These are phyloP conservation scores for Buddleja alternifolia DNA, from an alignment of 257 asterid genomes.

Conservation along the genomic window DNA sequence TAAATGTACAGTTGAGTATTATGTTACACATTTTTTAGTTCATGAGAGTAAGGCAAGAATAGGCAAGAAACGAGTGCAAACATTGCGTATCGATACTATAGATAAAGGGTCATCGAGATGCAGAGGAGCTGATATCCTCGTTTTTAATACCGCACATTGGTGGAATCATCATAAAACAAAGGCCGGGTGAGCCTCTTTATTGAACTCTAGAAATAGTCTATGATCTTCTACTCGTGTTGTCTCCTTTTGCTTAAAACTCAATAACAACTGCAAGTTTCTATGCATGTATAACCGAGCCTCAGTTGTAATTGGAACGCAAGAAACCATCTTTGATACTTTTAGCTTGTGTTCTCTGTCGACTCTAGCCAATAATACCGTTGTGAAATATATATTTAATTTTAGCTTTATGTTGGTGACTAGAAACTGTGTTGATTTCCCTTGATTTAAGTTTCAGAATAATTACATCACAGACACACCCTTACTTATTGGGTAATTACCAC, in stretches of 20 bases:
- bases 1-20: constrained; percentile 79
- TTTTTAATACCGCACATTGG: constrained; percentile 96
- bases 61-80: constrained; percentile 69
- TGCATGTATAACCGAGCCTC: not conserved
- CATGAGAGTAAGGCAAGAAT: constrained; percentile 84
- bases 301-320: not conserved
- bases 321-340: not conserved
- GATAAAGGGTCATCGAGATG: constrained; percentile 90
- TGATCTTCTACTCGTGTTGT: too few species aligned
- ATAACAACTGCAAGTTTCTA: not conserved
- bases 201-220: not conserved
- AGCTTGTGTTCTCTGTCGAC: not conserved
- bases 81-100: constrained; percentile 72
- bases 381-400: too few species aligned
- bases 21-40: constrained; percentile 81
- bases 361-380: too few species aligned
- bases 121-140: constrained; percentile 86
- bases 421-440: not conserved
- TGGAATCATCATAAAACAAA: constrained; percentile 89
- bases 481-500: too few species aligned
- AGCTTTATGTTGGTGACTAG: too few species aligned
- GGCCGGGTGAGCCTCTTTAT: constrained; percentile 64
- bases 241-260: not conserved
- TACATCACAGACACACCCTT: too few species aligned
- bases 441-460: constrained; percentile 1